Conservation (phyloP, 2,329 filamentous ascomycete genomes). For the Hypoxylon sp. region DNA sequence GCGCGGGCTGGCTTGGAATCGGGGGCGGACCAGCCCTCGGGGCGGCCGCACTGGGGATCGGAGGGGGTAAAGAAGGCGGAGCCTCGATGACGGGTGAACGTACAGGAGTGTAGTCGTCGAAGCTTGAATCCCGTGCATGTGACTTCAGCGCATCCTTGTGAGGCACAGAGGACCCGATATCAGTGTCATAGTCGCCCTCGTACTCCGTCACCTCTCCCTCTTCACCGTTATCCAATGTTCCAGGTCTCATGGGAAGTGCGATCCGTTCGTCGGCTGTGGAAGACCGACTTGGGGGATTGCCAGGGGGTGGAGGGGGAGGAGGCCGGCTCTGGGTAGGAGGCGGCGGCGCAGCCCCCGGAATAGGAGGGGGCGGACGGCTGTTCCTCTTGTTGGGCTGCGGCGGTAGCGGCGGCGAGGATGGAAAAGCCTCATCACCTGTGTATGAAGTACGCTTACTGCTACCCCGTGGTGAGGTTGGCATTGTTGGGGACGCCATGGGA, state of each 20-base stretch:
- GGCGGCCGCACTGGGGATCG: conserved; percentile 60
- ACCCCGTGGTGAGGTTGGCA: conserved; percentile 55
- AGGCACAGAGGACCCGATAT: conserved; percentile 91
- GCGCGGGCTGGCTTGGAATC: conserved; percentile 66
- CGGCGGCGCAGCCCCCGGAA: conserved; percentile 63
- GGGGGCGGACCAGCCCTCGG: conserved; percentile 71
- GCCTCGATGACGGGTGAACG: conserved; percentile 60
- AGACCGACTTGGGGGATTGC: conserved; percentile 59
- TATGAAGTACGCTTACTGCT: conserved; percentile 47
- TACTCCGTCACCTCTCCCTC: conserved; percentile 90
- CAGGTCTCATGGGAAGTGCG: conserved; percentile 53
- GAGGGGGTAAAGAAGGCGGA: conserved; percentile 60
- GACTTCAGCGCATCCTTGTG: conserved; percentile 92
- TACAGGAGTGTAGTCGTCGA: conserved; percentile 73
- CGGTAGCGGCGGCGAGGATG: conserved; percentile 49
- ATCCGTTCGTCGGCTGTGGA: conserved; percentile 65
- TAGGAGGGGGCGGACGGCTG: conserved; percentile 66
- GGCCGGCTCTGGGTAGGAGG: conserved; percentile 64
- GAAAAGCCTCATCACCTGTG: conserved; percentile 48
- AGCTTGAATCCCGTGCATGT: conserved; percentile 77
- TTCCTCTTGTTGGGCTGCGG: conserved; percentile 58
- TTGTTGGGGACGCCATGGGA: conserved; percentile 55
- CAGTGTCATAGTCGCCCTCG: conserved; percentile 97
- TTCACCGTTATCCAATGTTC: conserved; percentile 61
- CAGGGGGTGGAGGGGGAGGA: conserved; percentile 72